phyloP scores from a whole-genome alignment of 2,329 filamentous ascomycete genomes.

The Calonectria honghensis region DNA sequence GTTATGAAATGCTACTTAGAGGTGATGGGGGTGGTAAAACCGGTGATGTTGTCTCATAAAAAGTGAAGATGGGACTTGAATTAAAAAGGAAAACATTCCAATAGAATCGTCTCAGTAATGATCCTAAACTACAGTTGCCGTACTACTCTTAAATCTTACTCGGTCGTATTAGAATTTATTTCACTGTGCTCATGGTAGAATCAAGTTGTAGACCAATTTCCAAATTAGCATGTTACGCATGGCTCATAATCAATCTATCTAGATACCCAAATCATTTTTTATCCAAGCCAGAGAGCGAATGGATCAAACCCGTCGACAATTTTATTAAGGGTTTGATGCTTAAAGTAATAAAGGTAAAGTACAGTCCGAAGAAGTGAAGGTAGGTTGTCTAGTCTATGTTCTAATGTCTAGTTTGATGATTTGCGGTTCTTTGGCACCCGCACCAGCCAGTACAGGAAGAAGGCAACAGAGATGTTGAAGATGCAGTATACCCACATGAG shows the following conservation, averaged over 20 bases:
- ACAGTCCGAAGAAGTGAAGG: background rate
- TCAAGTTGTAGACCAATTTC: background rate
- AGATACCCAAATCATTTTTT: background rate
- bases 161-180: background rate
- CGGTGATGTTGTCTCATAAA: background rate
- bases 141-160: background rate
- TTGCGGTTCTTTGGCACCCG: conserved; percentile 59
- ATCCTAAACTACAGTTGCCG: background rate
- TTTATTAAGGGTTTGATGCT: background rate
- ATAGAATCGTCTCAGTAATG: background rate
- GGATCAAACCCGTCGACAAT: background rate
- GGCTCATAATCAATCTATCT: background rate
- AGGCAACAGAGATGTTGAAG: conserved; percentile 70
- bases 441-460: conserved; percentile 69
- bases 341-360: conserved; percentile 10
- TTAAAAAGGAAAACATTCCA: background rate
- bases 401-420: conserved; percentile 1
- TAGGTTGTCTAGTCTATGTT: background rate
- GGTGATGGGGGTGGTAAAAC: background rate
- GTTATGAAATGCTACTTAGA: background rate
- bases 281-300: background rate
- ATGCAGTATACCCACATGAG: conserved; percentile 71
- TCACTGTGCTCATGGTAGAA: background rate
- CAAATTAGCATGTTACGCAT: background rate
- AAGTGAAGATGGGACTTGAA: too few relatives aligned